These are phyloP conservation scores for Apiotrichum siamense DNA, from an alignment of 1,284 basidiomycete species.

Conservation along the genomic window DNA sequence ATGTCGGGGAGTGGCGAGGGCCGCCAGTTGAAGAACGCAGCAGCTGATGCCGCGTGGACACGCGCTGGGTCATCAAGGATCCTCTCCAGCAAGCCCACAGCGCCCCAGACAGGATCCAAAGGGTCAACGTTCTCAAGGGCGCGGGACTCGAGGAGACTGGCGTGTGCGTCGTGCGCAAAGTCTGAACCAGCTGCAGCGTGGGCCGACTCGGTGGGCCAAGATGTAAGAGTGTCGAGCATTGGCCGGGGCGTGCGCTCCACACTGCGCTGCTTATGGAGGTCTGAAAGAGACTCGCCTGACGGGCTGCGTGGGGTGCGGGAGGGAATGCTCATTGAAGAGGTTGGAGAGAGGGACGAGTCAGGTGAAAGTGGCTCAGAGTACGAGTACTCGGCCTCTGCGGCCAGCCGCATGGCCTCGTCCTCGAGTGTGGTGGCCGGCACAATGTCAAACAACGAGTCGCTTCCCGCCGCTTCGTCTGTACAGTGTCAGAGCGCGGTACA, in stretches of 20 bases:
- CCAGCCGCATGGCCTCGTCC: slow-evolving; percentile 3
- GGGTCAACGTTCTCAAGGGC: background rate
- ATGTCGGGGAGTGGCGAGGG: slow-evolving; percentile 2
- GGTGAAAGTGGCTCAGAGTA: background rate
- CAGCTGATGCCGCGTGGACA: slow-evolving; percentile 9
- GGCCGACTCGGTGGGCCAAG: background rate
- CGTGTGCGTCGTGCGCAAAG: background rate
- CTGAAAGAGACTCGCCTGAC: background rate
- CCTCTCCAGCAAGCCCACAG: slow-evolving; percentile 6
- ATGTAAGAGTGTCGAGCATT: background rate
- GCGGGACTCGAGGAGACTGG: background rate
- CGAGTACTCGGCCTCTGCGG: background rate
- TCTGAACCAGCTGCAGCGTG: background rate
- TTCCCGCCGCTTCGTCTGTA: slow-evolving; percentile 6
- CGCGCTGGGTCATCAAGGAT: slow-evolving; percentile 3
- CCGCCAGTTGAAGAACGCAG: slow-evolving; percentile 28
- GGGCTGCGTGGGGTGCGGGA: background rate
- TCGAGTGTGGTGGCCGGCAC: slow-evolving; percentile 12
- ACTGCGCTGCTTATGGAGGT: background rate
- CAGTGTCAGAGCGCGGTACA: slow-evolving; percentile 1
- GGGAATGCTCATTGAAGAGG: background rate
- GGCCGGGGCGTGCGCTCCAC: background rate
- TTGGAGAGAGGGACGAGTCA: background rate
- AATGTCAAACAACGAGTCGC: background rate
- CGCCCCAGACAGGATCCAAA: slow-evolving; percentile 1